A percentile compares a stretch with the other conserved stretches of the same genome.
phyloP scores from a whole-genome alignment of 2,329 filamentous ascomycete species.

The Polytolypa hystricis region DNA sequence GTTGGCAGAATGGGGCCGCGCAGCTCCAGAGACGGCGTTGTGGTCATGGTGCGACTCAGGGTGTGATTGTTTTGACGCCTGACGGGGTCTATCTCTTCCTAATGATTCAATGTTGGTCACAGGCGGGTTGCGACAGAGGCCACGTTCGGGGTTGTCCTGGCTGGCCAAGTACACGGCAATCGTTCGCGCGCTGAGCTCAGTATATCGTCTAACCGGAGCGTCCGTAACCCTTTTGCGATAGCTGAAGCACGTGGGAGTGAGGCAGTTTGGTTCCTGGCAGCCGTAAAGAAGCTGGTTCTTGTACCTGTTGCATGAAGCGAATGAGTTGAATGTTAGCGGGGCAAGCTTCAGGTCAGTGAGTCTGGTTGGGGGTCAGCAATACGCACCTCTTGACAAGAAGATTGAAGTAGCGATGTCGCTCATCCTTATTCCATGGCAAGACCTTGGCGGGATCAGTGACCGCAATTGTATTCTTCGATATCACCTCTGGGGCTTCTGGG shows the following conservation, averaged over 20 bases:
- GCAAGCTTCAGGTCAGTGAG: too few species aligned
- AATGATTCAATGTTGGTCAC: slow-evolving; percentile 6
- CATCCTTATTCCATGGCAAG: slow-evolving; percentile 28
- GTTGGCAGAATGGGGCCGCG: neutral
- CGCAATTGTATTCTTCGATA: slow-evolving; percentile 29
- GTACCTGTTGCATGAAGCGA: slow-evolving; percentile 58
- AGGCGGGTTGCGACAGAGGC: slow-evolving; percentile 49
- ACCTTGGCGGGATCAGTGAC: slow-evolving; percentile 28
- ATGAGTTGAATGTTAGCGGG: neutral
- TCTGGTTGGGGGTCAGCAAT: too few species aligned
- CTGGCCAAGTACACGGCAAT: slow-evolving; percentile 71
- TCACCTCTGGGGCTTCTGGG: slow-evolving; percentile 27
- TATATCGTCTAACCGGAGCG: slow-evolving; percentile 66
- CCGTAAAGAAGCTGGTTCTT: slow-evolving; percentile 72
- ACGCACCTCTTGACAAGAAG: slow-evolving; percentile 55
- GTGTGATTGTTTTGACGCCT: neutral
- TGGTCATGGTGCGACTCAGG: slow-evolving; percentile 1
- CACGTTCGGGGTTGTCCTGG: slow-evolving; percentile 62
- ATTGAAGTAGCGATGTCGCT: slow-evolving; percentile 39
- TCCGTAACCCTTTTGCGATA: slow-evolving; percentile 58
- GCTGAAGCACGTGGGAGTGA: slow-evolving; percentile 68
- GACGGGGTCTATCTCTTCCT: neutral
- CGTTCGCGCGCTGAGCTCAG: slow-evolving; percentile 67
- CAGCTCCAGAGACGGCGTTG: neutral
- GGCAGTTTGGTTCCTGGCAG: slow-evolving; percentile 58